phyloP scores from a whole-genome alignment of 495 filamentous ascomycete species.

The Penicillium chermesinum region DNA sequence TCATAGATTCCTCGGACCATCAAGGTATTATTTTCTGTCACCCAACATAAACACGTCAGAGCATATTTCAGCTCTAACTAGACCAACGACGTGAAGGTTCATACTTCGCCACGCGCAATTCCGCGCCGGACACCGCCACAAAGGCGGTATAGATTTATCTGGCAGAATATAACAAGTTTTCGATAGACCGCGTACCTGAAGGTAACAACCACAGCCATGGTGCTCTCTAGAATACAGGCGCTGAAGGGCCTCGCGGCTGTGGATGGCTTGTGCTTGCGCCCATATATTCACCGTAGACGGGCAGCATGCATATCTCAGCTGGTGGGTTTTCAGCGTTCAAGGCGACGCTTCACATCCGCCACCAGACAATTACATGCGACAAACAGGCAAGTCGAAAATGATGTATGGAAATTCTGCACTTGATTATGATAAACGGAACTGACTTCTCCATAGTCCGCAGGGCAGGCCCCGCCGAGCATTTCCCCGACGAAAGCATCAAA shows the following conservation, averaged over 20 bases:
- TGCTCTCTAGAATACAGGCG: constrained; percentile 20
- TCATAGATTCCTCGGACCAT: too few relatives aligned
- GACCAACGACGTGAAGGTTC: too few relatives aligned
- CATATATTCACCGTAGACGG: constrained; percentile 2
- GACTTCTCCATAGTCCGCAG: background rate
- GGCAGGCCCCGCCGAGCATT: constrained; percentile 13
- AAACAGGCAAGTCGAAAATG: background rate
- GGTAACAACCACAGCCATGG: constrained; percentile 23
- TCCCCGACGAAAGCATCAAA: background rate
- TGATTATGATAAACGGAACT: background rate
- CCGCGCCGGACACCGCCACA: constrained; percentile 17
- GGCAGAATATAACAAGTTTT: constrained; percentile 19
- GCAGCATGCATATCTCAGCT: background rate
- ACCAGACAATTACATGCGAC: constrained; percentile 6
- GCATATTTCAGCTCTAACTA: too few relatives aligned
- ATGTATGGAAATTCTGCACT: constrained; percentile 8
- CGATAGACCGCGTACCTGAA: constrained; percentile 7
- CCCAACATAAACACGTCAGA: too few relatives aligned
- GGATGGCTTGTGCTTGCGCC: constrained; percentile 2
- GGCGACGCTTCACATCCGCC: constrained; percentile 9
- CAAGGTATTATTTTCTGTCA: too few relatives aligned
- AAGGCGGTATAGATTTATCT: constrained; percentile 4
- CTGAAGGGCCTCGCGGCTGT: constrained; percentile 14
- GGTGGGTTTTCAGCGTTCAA: background rate
- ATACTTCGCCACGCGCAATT: too few relatives aligned